Evolutionary conservation across 176 grass and related monocot genomes (phyloP), one percentile per base, ranked within the genome.

Genomic region (Poa annua): DNA sequence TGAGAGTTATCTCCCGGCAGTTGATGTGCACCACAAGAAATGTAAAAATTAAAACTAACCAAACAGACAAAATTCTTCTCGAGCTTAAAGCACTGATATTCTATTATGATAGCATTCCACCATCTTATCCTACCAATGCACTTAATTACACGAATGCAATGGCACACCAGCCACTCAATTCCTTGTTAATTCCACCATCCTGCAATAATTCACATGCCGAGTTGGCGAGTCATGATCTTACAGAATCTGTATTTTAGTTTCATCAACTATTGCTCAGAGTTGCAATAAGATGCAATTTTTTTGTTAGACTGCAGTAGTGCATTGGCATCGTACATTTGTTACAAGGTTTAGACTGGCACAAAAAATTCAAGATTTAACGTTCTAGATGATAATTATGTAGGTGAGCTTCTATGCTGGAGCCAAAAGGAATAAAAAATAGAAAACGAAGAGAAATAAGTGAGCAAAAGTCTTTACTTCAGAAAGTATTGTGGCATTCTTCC

Each of bases 1-100:
- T 14, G 35, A 78, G 7, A 72, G 70, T 82, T 64, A 61, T 53
- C 67, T 53, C 45, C 76, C 29, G 44, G 38, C 32, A 72, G 49
- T 71, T 50, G 34, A 17, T 47, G 74, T 41, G 53, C 36, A 88
- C 22, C 80, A 83, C 67, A 83, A 34, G 39, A 83, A 82, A 83
- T 83, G 34, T 48, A 48, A 45, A 36, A 71, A 69, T 20, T 11
- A 33, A 70, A 35, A 44, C 33, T 26, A 10, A 60, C 60, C 12
- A 25, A 15, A 12, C 60, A 32, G 74, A 35, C 50, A 60, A 14
- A 71, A 32, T 64, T 83, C n/a, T 74, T 10, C 13, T 64, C 56
- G 12, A 51, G 22, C 26, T 13, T 13, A 21, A 62, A 75, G 12
- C 1, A 75, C 36, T 29, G 11, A 35, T 36, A 48, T 73, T 13